Evolutionary conservation across 2,329 filamentous ascomycete genomes (phyloP).

Genomic region (Exophiala oligosperma): DNA sequence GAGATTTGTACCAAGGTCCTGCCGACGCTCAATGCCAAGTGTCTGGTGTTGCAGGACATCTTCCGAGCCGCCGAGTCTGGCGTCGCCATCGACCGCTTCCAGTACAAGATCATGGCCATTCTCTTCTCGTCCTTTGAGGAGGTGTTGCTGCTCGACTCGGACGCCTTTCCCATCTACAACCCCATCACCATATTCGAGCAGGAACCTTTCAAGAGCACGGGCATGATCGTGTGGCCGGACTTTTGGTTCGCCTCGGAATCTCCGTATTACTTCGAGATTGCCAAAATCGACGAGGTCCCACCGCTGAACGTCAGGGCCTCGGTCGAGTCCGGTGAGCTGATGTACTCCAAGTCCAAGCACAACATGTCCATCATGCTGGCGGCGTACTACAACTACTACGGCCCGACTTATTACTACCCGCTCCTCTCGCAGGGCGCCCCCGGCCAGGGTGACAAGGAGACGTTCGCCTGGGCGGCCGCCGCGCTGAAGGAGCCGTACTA

Average conservation of each 20-base stretch:
- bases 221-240: slow-evolving; percentile 60
- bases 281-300: slow-evolving; percentile 35
- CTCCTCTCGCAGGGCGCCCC: slow-evolving; percentile 48
- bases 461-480: slow-evolving; percentile 48
- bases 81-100: slow-evolving; percentile 38
- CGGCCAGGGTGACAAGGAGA: slow-evolving; percentile 55
- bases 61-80: slow-evolving; percentile 21
- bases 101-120: slow-evolving; percentile 59
- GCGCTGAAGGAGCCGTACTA: slow-evolving; percentile 43
- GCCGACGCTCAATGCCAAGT: slow-evolving; percentile 41
- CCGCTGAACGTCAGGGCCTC: slow-evolving; percentile 36
- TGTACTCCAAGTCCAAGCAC: slow-evolving; percentile 47
- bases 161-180: slow-evolving; percentile 53
- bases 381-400: slow-evolving; percentile 52
- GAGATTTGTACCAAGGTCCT: slow-evolving; percentile 41
- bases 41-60: slow-evolving; percentile 36
- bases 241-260: slow-evolving; percentile 49
- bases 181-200: slow-evolving; percentile 49
- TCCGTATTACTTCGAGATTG: slow-evolving; percentile 45
- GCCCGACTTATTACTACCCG: slow-evolving; percentile 47
- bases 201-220: slow-evolving; percentile 53
- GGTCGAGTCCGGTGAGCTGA: slow-evolving; percentile 47
- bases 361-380: slow-evolving; percentile 45
- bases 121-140: slow-evolving; percentile 61
- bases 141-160: slow-evolving; percentile 60